A percentile compares a stretch with the other conserved stretches of the same genome.
phyloP scores from a whole-genome alignment of 192 early-diverging fungal genomes.

The Entomortierella lignicola region DNA sequence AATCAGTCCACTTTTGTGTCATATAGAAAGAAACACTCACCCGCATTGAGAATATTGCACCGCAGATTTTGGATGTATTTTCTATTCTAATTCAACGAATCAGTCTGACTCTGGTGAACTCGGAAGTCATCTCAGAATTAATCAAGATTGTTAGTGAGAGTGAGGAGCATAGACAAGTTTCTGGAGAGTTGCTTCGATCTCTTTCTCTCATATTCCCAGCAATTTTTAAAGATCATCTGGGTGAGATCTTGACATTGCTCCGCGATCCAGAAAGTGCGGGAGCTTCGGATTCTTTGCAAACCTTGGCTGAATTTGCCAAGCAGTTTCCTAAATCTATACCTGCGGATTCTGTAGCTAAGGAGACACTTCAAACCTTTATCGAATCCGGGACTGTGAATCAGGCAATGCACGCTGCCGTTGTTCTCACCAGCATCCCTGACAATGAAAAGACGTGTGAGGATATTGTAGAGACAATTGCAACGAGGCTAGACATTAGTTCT shows the following conservation, averaged over 20 bases:
- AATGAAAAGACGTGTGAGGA: conserved; percentile 58
- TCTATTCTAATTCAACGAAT: conserved; percentile 79
- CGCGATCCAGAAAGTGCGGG: conserved; percentile 47
- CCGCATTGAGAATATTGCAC: conserved; percentile 70
- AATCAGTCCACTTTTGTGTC: too few species aligned
- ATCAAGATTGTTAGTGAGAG: conserved; percentile 58
- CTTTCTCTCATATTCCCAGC: conserved; percentile 64
- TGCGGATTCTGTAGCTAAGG: conserved; percentile 49
- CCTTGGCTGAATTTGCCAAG: conserved; percentile 81
- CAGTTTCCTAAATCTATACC: conserved; percentile 63
- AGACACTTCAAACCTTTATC: conserved; percentile 21
- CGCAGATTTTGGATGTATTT: conserved; percentile 76
- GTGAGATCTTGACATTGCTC: conserved; percentile 58
- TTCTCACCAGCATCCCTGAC: conserved; percentile 72
- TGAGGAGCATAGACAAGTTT: conserved; percentile 17
- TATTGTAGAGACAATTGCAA: conserved; percentile 58
- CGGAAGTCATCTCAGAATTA: conserved; percentile 69
- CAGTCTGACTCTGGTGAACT: conserved; percentile 80
- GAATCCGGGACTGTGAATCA: conserved; percentile 66
- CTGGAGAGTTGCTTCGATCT: conserved; percentile 34
- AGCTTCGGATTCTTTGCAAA: conserved; percentile 66
- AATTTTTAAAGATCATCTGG: conserved; percentile 67
- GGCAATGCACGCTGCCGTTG: conserved; percentile 77
- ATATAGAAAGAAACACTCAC: conserved; percentile 69
- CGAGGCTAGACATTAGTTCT: conserved; percentile 38